These are phyloP conservation scores for Lasiosphaeris hirsuta DNA, from an alignment of 495 filamentous ascomycete species.

Conservation along the genomic window DNA sequence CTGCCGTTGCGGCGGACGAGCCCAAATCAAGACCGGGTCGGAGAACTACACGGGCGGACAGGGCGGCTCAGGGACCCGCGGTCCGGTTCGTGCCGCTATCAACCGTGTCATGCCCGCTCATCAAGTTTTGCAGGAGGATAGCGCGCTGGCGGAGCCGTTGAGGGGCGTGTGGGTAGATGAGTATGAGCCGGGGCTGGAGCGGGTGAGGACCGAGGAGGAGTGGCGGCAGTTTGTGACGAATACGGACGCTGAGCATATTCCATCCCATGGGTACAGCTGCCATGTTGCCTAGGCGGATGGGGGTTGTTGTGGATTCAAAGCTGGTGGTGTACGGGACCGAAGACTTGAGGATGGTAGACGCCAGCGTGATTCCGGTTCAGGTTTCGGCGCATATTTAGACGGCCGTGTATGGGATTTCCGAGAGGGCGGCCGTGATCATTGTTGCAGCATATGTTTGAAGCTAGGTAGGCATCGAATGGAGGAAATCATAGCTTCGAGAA, in stretches of 20 bases:
- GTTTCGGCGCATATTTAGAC: conserved; percentile 1
- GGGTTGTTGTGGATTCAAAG: neutral
- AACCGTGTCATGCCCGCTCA: conserved; percentile 26
- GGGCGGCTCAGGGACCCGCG: conserved; percentile 12
- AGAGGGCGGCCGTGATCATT: neutral
- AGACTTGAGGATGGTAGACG: neutral
- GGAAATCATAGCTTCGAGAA: too few relatives aligned
- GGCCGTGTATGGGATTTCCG: neutral
- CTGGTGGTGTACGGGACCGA: neutral
- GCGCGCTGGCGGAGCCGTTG: conserved; percentile 8
- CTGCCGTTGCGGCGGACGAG: too few relatives aligned
- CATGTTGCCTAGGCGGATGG: conserved; percentile 1
- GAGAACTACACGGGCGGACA: neutral
- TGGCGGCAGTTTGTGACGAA: too few relatives aligned
- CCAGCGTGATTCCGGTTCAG: neutral
- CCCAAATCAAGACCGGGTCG: too few relatives aligned
- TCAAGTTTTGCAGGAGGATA: conserved; percentile 12
- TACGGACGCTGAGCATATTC: neutral
- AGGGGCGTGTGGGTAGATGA: neutral
- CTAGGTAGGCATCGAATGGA: too few relatives aligned
- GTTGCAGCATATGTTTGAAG: too few relatives aligned
- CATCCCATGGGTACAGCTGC: conserved; percentile 4
- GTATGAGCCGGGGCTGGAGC: too few relatives aligned
- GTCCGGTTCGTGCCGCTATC: conserved; percentile 28
- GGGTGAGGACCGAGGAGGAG: too few relatives aligned